Evolutionary conservation across 371 early-diverging fungal species (phyloP).

Genomic region (Rhizopus delemar): DNA sequence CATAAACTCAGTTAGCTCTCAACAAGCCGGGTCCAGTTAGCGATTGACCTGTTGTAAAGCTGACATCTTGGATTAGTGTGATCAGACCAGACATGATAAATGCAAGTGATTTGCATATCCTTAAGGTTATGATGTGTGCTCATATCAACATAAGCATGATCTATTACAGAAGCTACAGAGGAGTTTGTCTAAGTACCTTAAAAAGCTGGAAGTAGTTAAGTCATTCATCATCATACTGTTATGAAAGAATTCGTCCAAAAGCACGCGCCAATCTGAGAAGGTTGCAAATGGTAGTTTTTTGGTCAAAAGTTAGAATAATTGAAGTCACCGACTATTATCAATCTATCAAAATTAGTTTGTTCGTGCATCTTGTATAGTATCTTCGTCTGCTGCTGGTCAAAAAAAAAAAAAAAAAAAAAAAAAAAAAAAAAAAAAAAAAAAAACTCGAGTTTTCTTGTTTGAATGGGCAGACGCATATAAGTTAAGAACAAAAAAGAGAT

Average conservation of each 20-base stretch:
- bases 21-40: conserved; percentile 9
- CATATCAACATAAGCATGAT: conserved; percentile 1
- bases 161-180: neutral
- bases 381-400: neutral
- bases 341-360: neutral
- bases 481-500: conserved; percentile 3
- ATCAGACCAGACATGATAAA: conserved; percentile 6
- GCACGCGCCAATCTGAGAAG: neutral
- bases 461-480: conserved; percentile 14
- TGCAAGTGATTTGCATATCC: neutral
- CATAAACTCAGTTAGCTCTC: conserved; percentile 10
- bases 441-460: neutral
- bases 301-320: conserved; percentile 2
- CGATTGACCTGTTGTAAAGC: neutral
- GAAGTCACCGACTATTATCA: conserved; percentile 1
- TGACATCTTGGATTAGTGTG: neutral
- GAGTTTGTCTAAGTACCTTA: neutral
- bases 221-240: neutral
- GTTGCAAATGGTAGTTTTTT: neutral
- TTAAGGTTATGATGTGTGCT: neutral
- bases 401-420: neutral
- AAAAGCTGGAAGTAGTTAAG: neutral
- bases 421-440: neutral
- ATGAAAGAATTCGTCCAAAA: neutral
- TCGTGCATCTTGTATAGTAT: neutral